These are phyloP conservation scores for Spergularia bocconei DNA, from an alignment of 148 eudicot genomes.

Conservation along the genomic window DNA sequence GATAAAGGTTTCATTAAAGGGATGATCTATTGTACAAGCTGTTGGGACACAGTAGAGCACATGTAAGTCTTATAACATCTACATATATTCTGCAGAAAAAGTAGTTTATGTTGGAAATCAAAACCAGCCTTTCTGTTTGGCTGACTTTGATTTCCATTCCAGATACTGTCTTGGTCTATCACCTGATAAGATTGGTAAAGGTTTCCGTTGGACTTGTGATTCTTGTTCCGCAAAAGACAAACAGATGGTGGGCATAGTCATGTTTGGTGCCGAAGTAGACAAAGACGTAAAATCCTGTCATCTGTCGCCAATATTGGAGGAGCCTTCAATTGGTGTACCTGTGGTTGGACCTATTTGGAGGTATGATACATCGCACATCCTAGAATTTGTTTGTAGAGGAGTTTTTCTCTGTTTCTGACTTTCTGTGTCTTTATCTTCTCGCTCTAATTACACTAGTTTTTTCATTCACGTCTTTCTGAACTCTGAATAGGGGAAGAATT, in stretches of 20 bases:
- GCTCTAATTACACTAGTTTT: background rate
- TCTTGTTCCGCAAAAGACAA: slow-evolving; percentile 1
- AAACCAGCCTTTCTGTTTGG: background rate
- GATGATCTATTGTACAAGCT: slow-evolving; percentile 50
- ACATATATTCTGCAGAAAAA: background rate
- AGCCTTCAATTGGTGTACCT: background rate
- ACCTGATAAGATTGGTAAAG: slow-evolving; percentile 40
- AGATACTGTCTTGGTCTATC: slow-evolving; percentile 55
- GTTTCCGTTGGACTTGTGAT: slow-evolving; percentile 56
- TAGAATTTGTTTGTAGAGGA: too few relatives aligned
- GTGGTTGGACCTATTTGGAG: slow-evolving; percentile 20
- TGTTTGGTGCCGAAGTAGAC: slow-evolving; percentile 10
- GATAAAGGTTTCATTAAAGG: slow-evolving; percentile 45
- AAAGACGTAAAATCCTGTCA: background rate
- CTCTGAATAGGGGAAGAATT: slow-evolving; percentile 50
- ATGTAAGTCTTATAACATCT: slow-evolving; percentile 36
- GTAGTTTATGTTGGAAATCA: background rate
- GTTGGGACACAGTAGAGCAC: slow-evolving; percentile 50
- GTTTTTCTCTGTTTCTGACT: background rate
- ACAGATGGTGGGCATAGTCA: slow-evolving; percentile 31
- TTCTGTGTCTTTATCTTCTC: background rate
- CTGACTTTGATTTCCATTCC: slow-evolving; percentile 15
- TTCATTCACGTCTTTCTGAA: slow-evolving; percentile 1
- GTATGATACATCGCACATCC: slow-evolving; percentile 8
- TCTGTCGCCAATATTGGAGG: background rate